Conservation (phyloP, 352 stramenopile species). For the Phytophthora pluvialis region DNA sequence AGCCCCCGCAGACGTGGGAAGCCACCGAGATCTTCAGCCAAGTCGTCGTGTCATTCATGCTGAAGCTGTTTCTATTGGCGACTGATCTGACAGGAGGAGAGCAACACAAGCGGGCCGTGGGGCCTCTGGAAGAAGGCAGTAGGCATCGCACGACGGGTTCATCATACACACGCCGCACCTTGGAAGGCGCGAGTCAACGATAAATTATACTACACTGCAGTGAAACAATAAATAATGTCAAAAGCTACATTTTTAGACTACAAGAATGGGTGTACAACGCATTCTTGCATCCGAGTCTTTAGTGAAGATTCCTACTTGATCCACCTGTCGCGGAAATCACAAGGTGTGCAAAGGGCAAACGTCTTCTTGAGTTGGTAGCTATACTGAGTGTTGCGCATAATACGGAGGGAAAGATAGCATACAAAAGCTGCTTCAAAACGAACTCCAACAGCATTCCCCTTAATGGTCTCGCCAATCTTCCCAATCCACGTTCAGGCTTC, state of each 20-base stretch:
- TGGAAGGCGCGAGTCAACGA: background rate
- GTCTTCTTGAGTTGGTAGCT: background rate
- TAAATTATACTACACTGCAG: background rate
- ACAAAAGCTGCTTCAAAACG: slow-evolving; percentile 1
- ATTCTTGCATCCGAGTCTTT: too few species aligned
- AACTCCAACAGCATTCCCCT: slow-evolving; percentile 4
- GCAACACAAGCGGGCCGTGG: background rate
- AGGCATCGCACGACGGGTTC: background rate
- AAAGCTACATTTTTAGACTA: too few species aligned
- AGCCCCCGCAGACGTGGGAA: slow-evolving; percentile 26
- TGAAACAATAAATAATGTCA: too few species aligned
- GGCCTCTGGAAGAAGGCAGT: slow-evolving; percentile 4
- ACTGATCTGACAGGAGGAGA: slow-evolving; percentile 4
- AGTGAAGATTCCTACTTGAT: too few species aligned
- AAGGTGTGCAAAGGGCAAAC: too few species aligned
- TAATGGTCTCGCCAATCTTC: slow-evolving; percentile 86
- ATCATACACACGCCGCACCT: background rate
- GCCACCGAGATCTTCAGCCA: slow-evolving; percentile 48
- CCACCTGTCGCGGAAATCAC: too few species aligned
- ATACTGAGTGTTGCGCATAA: background rate
- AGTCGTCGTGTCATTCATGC: slow-evolving; percentile 51
- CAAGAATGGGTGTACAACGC: too few species aligned
- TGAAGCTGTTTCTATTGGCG: slow-evolving; percentile 38
- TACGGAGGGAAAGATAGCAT: slow-evolving; percentile 9
- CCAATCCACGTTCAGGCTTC: slow-evolving; percentile 83